A percentile compares a stretch with the other conserved stretches of the same genome.
phyloP scores from a whole-genome alignment of 2,329 filamentous ascomycete species.

The Scedosporium aurantiacum region DNA sequence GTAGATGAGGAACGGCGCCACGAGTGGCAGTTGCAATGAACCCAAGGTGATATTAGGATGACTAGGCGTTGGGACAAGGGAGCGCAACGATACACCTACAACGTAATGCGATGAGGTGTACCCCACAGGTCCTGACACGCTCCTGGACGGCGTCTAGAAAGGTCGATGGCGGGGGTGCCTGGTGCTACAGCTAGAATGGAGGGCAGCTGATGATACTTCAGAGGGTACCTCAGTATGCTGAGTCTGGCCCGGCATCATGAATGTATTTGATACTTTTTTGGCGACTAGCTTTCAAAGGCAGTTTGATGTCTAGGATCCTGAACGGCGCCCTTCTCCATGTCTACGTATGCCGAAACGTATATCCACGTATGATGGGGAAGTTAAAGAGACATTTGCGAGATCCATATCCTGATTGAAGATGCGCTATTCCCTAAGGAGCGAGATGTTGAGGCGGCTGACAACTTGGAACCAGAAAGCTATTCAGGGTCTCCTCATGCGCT shows the following conservation, averaged over 20 bases:
- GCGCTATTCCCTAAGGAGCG: not conserved
- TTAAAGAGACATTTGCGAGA: not conserved
- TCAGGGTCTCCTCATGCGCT: not conserved
- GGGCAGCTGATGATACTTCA: no score
- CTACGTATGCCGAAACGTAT: not conserved
- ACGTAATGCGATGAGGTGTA: not conserved
- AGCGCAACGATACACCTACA: no score
- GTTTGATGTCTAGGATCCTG: no score
- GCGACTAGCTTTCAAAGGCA: no score
- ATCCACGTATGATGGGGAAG: not conserved
- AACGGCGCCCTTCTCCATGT: no score
- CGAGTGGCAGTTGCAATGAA: no score
- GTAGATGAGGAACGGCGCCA: no score
- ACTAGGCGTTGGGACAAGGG: not conserved
- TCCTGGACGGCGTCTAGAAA: not conserved
- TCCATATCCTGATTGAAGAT: not conserved
- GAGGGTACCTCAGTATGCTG: no score
- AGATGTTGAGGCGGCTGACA: not conserved
- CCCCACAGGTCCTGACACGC: not conserved
- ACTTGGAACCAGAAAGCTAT: not conserved
- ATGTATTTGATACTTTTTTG: no score
- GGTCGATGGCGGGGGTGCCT: not conserved
- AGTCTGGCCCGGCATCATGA: no score
- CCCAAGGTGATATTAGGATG: not conserved
- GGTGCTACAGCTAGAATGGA: not conserved